Evolutionary conservation across 2,329 filamentous ascomycete genomes (phyloP).

Genomic region (Colletotrichum sp.): DNA sequence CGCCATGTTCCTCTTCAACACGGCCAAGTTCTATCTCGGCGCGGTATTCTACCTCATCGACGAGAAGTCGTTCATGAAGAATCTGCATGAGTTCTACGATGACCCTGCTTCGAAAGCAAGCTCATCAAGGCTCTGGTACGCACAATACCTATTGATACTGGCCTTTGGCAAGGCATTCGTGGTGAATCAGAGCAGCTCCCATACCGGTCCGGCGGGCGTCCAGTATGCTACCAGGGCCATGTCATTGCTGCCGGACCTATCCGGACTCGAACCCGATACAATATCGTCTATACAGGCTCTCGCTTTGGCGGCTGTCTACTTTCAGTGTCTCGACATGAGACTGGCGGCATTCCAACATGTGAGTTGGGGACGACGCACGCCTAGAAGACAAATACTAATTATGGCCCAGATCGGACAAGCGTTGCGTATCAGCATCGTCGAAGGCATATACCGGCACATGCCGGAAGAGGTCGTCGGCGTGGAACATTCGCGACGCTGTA

Average conservation of each 20-base stretch:
- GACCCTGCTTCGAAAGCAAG: conserved; percentile 23
- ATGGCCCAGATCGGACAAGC: conserved; percentile 34
- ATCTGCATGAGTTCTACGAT: conserved; percentile 27
- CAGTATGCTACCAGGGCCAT: conserved; percentile 43
- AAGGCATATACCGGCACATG: conserved; percentile 27
- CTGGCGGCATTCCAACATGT: conserved; percentile 43
- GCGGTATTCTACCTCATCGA: conserved; percentile 27
- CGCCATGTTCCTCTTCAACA: conserved; percentile 26
- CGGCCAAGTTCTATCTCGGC: conserved; percentile 28
- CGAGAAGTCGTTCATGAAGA: conserved; percentile 23
- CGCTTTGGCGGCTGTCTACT: conserved; percentile 39
- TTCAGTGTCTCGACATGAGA: conserved; percentile 45
- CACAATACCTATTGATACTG: conserved; percentile 34
- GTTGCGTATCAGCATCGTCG: conserved; percentile 34
- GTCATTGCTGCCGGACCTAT: conserved; percentile 41
- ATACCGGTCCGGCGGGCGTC: conserved; percentile 36
- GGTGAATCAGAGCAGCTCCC: conserved; percentile 23
- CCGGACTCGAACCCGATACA: conserved; percentile 32
- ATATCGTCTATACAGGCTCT: conserved; percentile 37
- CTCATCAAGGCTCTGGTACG: conserved; percentile 30
- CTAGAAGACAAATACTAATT: background rate
- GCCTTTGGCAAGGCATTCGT: conserved; percentile 37
- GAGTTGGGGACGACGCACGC: background rate
- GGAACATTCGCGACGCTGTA: conserved; percentile 20
- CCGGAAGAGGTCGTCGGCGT: conserved; percentile 17